Evolutionary conservation across 2,329 filamentous ascomycete species (phyloP).

Genomic region (Drechslerella stenobrocha): DNA sequence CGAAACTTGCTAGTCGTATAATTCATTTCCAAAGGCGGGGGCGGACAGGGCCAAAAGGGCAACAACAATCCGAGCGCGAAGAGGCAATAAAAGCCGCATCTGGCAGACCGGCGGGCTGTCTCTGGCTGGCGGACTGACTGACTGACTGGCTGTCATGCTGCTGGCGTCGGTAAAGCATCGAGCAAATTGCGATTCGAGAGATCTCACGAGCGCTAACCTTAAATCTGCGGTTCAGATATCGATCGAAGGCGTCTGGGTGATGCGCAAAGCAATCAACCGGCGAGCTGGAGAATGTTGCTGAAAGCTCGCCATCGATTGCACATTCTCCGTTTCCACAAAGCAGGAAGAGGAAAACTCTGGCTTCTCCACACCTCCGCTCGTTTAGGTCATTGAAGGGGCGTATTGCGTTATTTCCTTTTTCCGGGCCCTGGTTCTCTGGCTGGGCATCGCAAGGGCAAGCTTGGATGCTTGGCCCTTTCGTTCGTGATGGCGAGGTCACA

Average conservation of each 20-base stretch:
- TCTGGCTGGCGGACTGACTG: neutral
- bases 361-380: slow-evolving; percentile 38
- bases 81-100: slow-evolving; percentile 3
- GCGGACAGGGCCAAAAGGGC: slow-evolving; percentile 26
- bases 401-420: slow-evolving; percentile 50
- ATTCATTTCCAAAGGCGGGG: slow-evolving; percentile 32
- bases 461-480: slow-evolving; percentile 23
- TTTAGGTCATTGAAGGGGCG: slow-evolving; percentile 33
- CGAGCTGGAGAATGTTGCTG: neutral
- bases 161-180: neutral
- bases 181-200: neutral
- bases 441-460: slow-evolving; percentile 7
- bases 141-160: neutral
- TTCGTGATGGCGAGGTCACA: neutral
- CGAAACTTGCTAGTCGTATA: slow-evolving; percentile 33
- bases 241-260: too few relatives aligned
- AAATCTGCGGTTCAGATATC: neutral
- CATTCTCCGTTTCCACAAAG: neutral
- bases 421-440: slow-evolving; percentile 7
- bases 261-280: too few relatives aligned
- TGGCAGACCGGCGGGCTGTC: neutral
- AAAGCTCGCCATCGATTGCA: neutral
- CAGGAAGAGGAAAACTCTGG: neutral
- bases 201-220: neutral
- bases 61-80: neutral